Evolutionary conservation across 2,329 filamentous ascomycete genomes (phyloP).

Genomic region (Allantophomopsis cytisporea): DNA sequence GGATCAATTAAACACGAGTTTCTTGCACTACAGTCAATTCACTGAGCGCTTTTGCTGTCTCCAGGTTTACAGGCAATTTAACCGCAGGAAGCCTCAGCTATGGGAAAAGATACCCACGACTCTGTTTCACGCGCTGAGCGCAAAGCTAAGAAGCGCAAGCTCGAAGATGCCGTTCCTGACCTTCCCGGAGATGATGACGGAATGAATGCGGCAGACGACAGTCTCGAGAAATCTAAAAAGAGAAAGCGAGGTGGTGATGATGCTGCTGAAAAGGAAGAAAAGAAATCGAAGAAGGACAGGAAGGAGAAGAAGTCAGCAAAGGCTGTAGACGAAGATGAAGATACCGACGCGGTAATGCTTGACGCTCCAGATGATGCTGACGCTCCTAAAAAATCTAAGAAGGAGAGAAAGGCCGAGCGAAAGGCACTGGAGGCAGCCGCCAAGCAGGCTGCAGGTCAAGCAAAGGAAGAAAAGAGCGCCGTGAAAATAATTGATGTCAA

Average conservation of each 20-base stretch:
- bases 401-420: constrained; percentile 20
- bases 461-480: constrained; percentile 5
- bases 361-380: constrained; percentile 13
- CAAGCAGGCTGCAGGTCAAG: constrained; percentile 1
- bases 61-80: no score
- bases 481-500: background rate
- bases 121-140: constrained; percentile 14
- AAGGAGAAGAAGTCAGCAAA: background rate
- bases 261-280: constrained; percentile 3
- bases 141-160: constrained; percentile 19
- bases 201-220: constrained; percentile 12
- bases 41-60: no score
- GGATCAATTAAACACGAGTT: no score
- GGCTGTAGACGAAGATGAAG: background rate
- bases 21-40: no score
- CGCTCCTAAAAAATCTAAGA: constrained; percentile 19
- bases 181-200: constrained; percentile 13
- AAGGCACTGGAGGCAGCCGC: constrained; percentile 17
- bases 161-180: constrained; percentile 18
- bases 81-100: no score
- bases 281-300: constrained; percentile 5
- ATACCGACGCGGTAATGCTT: background rate
- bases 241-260: constrained; percentile 8
- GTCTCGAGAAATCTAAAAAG: constrained; percentile 6
- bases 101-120: no score